These are phyloP conservation scores for Lentinula edodes DNA, from an alignment of 768 basidiomycete genomes.

Conservation along the genomic window DNA sequence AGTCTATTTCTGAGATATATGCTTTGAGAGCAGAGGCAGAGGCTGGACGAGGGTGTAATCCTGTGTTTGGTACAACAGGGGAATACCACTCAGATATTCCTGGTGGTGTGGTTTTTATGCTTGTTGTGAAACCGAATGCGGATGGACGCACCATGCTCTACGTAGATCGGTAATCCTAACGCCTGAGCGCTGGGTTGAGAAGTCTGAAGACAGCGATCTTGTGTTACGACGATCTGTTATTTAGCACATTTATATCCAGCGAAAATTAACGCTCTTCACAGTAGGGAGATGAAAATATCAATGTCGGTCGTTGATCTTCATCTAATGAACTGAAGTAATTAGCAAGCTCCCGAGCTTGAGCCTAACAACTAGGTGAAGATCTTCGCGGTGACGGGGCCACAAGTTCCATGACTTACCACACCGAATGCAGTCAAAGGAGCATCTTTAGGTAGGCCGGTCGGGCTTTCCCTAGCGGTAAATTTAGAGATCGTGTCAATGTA, in stretches of 20 bases:
- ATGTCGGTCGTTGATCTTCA: slow-evolving; percentile 23
- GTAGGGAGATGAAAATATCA: slow-evolving; percentile 65
- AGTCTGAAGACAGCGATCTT: slow-evolving; percentile 88
- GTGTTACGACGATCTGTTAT: not conserved
- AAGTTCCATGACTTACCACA: slow-evolving; percentile 24
- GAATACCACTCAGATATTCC: slow-evolving; percentile 80
- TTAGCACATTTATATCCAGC: not conserved
- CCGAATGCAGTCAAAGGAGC: slow-evolving; percentile 47
- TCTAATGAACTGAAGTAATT: slow-evolving; percentile 39
- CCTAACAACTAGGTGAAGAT: slow-evolving; percentile 23
- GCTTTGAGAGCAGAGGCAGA: slow-evolving; percentile 45
- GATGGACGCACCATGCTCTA: slow-evolving; percentile 63
- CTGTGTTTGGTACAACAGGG: slow-evolving; percentile 57
- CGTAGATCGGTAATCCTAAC: slow-evolving; percentile 62
- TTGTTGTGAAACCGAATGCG: not conserved
- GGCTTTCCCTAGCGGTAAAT: slow-evolving; percentile 25
- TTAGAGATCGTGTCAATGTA: not conserved
- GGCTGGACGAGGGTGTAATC: slow-evolving; percentile 72
- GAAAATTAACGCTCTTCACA: slow-evolving; percentile 39
- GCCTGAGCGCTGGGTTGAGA: slow-evolving; percentile 56
- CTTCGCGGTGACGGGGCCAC: not conserved
- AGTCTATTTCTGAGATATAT: slow-evolving; percentile 59
- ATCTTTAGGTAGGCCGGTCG: slow-evolving; percentile 43
- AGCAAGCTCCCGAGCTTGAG: slow-evolving; percentile 49
- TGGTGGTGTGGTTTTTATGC: slow-evolving; percentile 15